phyloP scores from a whole-genome alignment of 176 grass and related monocot genomes.

The Olyra latifolia region DNA sequence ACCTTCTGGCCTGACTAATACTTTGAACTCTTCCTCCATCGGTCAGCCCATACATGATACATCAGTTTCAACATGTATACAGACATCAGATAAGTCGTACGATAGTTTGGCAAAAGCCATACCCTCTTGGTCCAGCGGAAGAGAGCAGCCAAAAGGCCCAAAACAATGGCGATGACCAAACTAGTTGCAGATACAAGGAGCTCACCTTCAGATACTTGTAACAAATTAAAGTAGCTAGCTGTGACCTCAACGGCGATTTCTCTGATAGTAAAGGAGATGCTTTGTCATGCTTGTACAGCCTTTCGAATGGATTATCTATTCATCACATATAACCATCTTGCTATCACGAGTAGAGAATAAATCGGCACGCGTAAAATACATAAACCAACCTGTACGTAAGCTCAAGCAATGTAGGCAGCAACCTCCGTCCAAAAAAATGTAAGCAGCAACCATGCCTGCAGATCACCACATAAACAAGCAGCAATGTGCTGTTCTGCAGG shows the following conservation, averaged over 20 bases:
- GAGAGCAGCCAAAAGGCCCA: neutral
- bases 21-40: neutral
- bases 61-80: constrained; percentile 35
- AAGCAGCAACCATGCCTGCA: no score
- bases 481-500: neutral
- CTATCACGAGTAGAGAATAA: neutral
- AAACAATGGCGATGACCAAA: neutral
- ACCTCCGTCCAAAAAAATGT: no score
- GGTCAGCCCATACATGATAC: constrained; percentile 35
- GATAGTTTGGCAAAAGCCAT: constrained; percentile 39
- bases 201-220: constrained; percentile 48
- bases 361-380: neutral
- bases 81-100: neutral
- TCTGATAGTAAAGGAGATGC: neutral
- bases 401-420: neutral
- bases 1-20: neutral
- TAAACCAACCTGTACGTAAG: neutral
- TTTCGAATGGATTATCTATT: neutral
- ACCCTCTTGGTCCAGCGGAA: constrained; percentile 37
- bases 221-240: neutral
- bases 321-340: neutral
- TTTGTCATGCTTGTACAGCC: no score
- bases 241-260: constrained; percentile 9
- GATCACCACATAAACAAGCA: neutral
- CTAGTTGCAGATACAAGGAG: neutral